Base-by-base conservation (phyloP, 2,329 filamentous ascomycete species). In the Colletotrichum eremochloae region DNA sequence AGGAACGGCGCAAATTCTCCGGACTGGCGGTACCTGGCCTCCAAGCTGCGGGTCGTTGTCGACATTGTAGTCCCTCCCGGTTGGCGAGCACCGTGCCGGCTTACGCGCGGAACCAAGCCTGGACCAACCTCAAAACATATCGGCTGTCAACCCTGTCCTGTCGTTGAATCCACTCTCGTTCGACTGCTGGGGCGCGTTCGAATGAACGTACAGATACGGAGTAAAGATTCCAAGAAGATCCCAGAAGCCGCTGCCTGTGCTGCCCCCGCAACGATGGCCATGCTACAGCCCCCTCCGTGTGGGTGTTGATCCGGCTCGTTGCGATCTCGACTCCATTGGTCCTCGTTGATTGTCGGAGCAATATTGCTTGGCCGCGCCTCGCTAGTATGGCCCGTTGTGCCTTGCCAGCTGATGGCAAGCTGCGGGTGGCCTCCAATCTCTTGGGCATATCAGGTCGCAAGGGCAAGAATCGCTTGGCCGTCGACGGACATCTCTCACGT, bases 1-100 rank as follows among this genome's bases (percentile, higher is more conserved):
- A 44, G 55, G 60, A 62, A 55, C 69, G 65, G 66, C 60, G 53
- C 55, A 72, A 56, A 72, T 42, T 72, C 66, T 69, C 69, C 66
- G 69, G 69, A 6, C 40, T 33, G 60, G 66, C 60, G 69, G 69
- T 40, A 60, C 60, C 60, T 69, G 56, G 53, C 60, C 65, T 50
- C 31, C 38, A n/a, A 60, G 33, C 36, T 18, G 36, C 48, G 50
- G 42, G 40, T 20, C 15, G 29, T 46, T 61, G n/a, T 58, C n/a
- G 40, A 68, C 29, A 58, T 64, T 46, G 46, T 48, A 48, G 55
- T 42, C 50, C 44, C 53, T 33, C 50, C 44, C 58, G 48, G 48
- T 36, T 66, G 55, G 63, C 55, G 63, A 71, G 46, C 56, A 42
- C 24, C 20, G 24, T 55, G 55, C 66, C 46, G 66, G 29, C 50